These are phyloP conservation scores for Alloascoidea africana DNA, from an alignment of 805 yeast genomes.

Conservation along the genomic window DNA sequence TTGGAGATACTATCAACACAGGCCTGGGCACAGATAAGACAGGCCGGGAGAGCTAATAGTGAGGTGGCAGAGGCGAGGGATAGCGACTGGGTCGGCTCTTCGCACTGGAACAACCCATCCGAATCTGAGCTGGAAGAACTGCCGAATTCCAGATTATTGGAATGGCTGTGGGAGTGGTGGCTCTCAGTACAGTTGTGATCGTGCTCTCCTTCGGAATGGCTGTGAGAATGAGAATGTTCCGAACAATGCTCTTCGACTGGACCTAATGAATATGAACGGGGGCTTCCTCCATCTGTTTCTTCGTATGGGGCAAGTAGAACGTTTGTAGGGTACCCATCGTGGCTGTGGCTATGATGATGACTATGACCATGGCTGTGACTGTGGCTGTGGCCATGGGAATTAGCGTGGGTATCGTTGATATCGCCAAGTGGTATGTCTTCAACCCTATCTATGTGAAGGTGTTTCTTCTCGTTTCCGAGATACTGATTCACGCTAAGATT, in stretches of 20 bases:
- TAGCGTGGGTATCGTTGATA: constrained; percentile 50
- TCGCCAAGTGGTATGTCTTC: too few relatives aligned
- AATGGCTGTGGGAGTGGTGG: constrained; percentile 2
- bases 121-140: constrained; percentile 1
- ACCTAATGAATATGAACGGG: background rate
- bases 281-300: background rate
- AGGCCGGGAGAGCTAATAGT: constrained; percentile 15
- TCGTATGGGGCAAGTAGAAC: too few relatives aligned
- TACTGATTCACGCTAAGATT: too few relatives aligned
- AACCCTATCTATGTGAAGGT: too few relatives aligned
- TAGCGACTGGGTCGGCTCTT: constrained; percentile 2
- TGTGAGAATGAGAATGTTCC: background rate
- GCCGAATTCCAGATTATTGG: constrained; percentile 2
- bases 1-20: constrained; percentile 6
- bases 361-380: constrained; percentile 32
- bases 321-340: constrained; percentile 3
- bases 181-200: constrained; percentile 2
- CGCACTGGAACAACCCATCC: background rate
- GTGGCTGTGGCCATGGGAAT: constrained; percentile 25
- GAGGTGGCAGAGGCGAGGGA: constrained; percentile 16
- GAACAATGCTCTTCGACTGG: background rate
- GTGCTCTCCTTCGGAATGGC: constrained; percentile 1
- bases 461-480: too few relatives aligned
- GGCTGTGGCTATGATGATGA: constrained; percentile 19
- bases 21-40: constrained; percentile 12